These are phyloP conservation scores for Stephanodiscus minutulus DNA, from an alignment of 108 stramenopile genomes.

Conservation along the genomic window DNA sequence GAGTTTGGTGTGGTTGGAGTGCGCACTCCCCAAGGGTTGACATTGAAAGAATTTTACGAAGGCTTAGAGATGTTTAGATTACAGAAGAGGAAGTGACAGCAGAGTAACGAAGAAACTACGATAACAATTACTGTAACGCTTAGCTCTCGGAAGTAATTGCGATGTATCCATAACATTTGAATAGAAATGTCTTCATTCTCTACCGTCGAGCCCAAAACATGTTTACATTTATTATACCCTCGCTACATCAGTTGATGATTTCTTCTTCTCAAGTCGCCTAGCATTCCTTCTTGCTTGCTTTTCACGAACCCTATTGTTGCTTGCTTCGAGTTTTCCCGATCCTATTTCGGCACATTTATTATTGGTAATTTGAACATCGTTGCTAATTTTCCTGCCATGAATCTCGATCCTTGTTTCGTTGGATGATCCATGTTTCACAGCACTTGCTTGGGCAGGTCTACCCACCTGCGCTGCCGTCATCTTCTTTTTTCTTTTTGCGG, in stretches of 20 bases:
- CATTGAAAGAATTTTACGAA: constrained; percentile 43
- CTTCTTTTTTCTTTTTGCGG: constrained; percentile 49
- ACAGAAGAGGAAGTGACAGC: not conserved
- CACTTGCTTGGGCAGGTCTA: not conserved
- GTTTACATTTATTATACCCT: not conserved
- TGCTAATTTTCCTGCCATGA: not conserved
- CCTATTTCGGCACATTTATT: not conserved
- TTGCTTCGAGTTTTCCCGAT: not conserved
- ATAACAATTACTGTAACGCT: not conserved
- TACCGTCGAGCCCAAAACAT: not conserved
- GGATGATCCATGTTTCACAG: not conserved
- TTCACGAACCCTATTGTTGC: not conserved
- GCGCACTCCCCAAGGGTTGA: not conserved
- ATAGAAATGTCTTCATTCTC: not conserved
- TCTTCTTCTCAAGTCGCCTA: constrained; percentile 7
- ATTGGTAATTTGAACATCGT: not conserved
- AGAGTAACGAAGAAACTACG: not conserved
- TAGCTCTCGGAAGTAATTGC: not conserved
- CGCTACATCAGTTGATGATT: not conserved
- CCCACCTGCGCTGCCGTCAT: constrained; percentile 26
- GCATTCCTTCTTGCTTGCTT: constrained; percentile 18
- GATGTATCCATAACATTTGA: not conserved
- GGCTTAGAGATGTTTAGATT: constrained; percentile 26
- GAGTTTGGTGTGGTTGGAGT: constrained; percentile 5
- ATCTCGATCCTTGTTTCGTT: not conserved